phyloP scores from a whole-genome alignment of 176 grass and related monocot species.

The Oryza meyeriana region DNA sequence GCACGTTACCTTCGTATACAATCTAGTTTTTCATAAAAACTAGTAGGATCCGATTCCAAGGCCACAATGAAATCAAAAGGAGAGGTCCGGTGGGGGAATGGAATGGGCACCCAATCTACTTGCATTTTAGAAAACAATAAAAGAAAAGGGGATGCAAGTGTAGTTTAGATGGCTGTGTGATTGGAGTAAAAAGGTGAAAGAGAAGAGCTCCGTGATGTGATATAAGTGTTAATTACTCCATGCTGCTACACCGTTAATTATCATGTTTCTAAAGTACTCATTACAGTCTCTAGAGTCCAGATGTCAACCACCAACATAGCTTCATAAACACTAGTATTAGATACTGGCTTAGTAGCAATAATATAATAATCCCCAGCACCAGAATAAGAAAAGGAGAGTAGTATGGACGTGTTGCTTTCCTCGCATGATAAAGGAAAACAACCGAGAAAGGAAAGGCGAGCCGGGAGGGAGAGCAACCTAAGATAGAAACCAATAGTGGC shows the following conservation, averaged over 20 bases:
- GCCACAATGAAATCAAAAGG: constrained; percentile 36
- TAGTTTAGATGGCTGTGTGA: background rate
- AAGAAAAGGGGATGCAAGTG: background rate
- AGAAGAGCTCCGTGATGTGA: background rate
- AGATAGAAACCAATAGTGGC: constrained; percentile 25
- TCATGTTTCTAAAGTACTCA: background rate
- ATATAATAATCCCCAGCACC: background rate
- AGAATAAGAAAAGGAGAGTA: background rate
- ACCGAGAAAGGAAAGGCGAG: constrained; percentile 10
- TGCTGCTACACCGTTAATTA: background rate
- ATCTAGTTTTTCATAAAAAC: constrained; percentile 4
- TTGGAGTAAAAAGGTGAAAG: background rate
- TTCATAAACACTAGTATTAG: background rate
- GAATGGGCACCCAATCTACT: constrained; percentile 25
- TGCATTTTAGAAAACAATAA: constrained; percentile 25
- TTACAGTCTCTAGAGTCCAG: background rate
- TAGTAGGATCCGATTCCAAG: constrained; percentile 53
- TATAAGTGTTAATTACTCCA: background rate
- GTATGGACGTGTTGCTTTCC: constrained; percentile 26
- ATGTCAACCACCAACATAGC: background rate
- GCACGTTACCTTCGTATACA: constrained; percentile 29
- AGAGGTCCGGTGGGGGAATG: constrained; percentile 34
- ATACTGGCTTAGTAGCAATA: background rate
- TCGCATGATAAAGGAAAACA: constrained; percentile 9
- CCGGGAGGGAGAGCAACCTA: background rate